Percentiles rank a stretch among this genome's conserved stretches.
phyloP scores from a whole-genome alignment of 2,329 filamentous ascomycete genomes.

The Phialemoniopsis sp. region DNA sequence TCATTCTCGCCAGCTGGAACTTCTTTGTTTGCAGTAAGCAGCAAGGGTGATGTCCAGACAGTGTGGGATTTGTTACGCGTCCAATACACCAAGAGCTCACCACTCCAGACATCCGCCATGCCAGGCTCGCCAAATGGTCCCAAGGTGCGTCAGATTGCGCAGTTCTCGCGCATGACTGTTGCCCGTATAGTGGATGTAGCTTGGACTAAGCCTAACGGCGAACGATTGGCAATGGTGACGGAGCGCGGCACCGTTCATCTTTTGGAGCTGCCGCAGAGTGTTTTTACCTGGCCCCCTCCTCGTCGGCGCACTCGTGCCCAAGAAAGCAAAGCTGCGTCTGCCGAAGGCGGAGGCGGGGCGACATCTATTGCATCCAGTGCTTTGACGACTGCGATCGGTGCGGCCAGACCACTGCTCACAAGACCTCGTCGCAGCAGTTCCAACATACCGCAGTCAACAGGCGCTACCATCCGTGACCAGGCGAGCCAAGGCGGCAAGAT shows the following conservation, averaged over 20 bases:
- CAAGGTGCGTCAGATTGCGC: slow-evolving; percentile 76
- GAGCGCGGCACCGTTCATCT: slow-evolving; percentile 95
- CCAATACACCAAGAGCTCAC: slow-evolving; percentile 58
- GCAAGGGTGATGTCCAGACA: slow-evolving; percentile 77
- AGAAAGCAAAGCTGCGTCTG: slow-evolving; percentile 37
- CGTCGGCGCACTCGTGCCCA: slow-evolving; percentile 42
- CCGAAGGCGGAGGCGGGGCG: slow-evolving; percentile 48
- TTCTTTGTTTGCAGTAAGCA: slow-evolving; percentile 73
- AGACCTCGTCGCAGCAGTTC: slow-evolving; percentile 49
- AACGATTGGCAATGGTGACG: slow-evolving; percentile 83
- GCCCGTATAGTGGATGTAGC: slow-evolving; percentile 86
- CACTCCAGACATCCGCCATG: slow-evolving; percentile 44
- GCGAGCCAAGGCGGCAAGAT: slow-evolving; percentile 68
- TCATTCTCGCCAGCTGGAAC: slow-evolving; percentile 74
- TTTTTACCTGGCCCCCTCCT: slow-evolving; percentile 83
- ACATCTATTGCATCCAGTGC: slow-evolving; percentile 69
- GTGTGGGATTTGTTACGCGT: slow-evolving; percentile 75
- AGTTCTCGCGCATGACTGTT: slow-evolving; percentile 88
- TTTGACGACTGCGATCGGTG: slow-evolving; percentile 66
- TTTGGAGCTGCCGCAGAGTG: slow-evolving; percentile 77
- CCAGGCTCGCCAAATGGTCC: slow-evolving; percentile 44
- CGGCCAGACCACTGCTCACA: slow-evolving; percentile 56
- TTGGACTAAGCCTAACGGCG: slow-evolving; percentile 79
- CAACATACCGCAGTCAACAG: slow-evolving; percentile 30
- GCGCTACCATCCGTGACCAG: slow-evolving; percentile 49